These are phyloP conservation scores for Talaromyces albobiverticillius DNA, from an alignment of 2,329 filamentous ascomycete species.

Conservation along the genomic window DNA sequence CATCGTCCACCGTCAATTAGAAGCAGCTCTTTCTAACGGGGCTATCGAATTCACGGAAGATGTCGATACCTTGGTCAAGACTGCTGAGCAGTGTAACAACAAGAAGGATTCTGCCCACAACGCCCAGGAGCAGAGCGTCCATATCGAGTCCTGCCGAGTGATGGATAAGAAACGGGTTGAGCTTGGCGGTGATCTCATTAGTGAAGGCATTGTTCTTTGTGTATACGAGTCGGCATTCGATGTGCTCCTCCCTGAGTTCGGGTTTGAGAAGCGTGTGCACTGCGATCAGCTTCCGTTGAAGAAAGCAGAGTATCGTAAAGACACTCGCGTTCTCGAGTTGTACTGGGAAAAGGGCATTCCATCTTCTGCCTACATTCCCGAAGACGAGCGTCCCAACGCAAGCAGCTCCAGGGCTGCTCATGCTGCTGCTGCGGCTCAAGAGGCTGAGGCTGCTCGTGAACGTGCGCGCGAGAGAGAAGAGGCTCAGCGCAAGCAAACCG, in stretches of 20 bases:
- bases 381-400: conserved; percentile 91
- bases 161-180: conserved; percentile 92
- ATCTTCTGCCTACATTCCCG: conserved; percentile 91
- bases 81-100: conserved; percentile 91
- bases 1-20: conserved; percentile 90
- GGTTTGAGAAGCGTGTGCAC: conserved; percentile 98
- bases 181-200: conserved; percentile 85
- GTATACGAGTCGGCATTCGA: conserved; percentile 99
- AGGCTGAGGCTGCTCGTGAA: conserved; percentile 78
- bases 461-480: conserved; percentile 85
- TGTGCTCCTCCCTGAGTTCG: conserved; percentile 95
- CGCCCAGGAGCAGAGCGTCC: conserved; percentile 96
- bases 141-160: conserved; percentile 92
- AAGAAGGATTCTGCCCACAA: conserved; percentile 99
- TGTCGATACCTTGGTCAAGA: conserved; percentile 83
- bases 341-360: conserved; percentile 99
- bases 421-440: conserved; percentile 60
- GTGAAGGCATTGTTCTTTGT: conserved; percentile 91
- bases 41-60: conserved; percentile 85
- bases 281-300: conserved; percentile 95
- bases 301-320: conserved; percentile 99
- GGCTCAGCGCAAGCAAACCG: conserved; percentile 85
- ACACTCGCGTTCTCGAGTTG: conserved; percentile 87
- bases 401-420: conserved; percentile 71
- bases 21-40: conserved; percentile 77